These are phyloP conservation scores for Lepidopterella palustris DNA, from an alignment of 495 filamentous ascomycete species.

Conservation along the genomic window DNA sequence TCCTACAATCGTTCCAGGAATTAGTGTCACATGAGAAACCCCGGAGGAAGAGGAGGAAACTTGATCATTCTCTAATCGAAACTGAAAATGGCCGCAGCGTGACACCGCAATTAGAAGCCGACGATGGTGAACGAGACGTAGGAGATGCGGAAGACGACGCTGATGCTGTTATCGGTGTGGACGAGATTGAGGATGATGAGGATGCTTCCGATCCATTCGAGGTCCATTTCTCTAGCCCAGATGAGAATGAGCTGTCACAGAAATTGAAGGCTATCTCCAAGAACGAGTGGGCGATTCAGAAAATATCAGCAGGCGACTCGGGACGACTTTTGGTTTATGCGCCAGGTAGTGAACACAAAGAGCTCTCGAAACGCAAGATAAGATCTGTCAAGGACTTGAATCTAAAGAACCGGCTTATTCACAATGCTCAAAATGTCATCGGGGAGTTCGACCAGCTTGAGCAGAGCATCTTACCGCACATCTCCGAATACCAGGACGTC, in stretches of 20 bases:
- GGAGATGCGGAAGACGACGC: slow-evolving; percentile 8
- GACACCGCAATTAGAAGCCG: slow-evolving; percentile 12
- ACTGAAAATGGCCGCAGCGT: slow-evolving; percentile 32
- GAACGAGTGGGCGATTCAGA: slow-evolving; percentile 54
- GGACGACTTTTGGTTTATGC: slow-evolving; percentile 12
- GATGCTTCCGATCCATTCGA: slow-evolving; percentile 65
- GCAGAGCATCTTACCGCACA: slow-evolving; percentile 47
- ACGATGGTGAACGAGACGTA: not conserved
- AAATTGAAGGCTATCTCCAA: slow-evolving; percentile 48
- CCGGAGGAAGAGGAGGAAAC: slow-evolving; percentile 61
- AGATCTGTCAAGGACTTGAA: slow-evolving; percentile 42
- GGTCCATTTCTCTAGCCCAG: slow-evolving; percentile 62
- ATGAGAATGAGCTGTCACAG: slow-evolving; percentile 49
- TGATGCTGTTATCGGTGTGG: slow-evolving; percentile 15
- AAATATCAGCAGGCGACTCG: slow-evolving; percentile 22
- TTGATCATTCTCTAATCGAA: slow-evolving; percentile 24
- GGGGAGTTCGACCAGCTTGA: slow-evolving; percentile 46
- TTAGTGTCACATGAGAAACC: slow-evolving; percentile 50
- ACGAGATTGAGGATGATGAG: slow-evolving; percentile 35
- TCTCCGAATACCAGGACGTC: slow-evolving; percentile 77
- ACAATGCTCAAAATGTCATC: slow-evolving; percentile 28
- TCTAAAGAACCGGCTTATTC: slow-evolving; percentile 53
- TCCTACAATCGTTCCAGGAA: slow-evolving; percentile 43
- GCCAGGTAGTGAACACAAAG: slow-evolving; percentile 19
- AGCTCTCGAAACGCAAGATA: slow-evolving; percentile 5